Evolutionary conservation across 2,329 filamentous ascomycete genomes (phyloP).

Genomic region (Fusarium globosum): DNA sequence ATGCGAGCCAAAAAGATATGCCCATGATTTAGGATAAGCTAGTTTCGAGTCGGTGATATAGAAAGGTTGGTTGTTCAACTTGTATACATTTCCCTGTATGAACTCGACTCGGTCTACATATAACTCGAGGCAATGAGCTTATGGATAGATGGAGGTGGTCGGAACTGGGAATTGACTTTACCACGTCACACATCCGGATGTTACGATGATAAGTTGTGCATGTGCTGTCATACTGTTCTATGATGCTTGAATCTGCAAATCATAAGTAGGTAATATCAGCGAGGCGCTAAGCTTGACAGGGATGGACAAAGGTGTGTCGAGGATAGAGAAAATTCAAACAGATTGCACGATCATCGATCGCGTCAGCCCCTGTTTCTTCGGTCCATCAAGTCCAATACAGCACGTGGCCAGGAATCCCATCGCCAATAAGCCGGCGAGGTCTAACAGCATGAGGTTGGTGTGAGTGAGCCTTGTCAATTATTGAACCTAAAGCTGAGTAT

Average conservation of each 20-base stretch:
- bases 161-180: slow-evolving; percentile 23
- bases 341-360: slow-evolving; percentile 25
- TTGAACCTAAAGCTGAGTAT: background rate
- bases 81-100: background rate
- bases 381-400: background rate
- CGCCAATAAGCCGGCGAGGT: background rate
- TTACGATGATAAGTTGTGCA: slow-evolving; percentile 16
- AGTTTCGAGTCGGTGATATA: background rate
- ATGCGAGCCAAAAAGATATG: slow-evolving; percentile 17
- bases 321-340: slow-evolving; percentile 1
- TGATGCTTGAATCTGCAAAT: slow-evolving; percentile 11
- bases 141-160: background rate
- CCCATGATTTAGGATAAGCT: background rate
- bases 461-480: background rate
- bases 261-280: slow-evolving; percentile 10
- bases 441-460: slow-evolving; percentile 6
- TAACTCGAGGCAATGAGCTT: background rate
- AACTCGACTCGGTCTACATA: slow-evolving; percentile 3
- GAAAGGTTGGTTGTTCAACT: background rate
- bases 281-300: slow-evolving; percentile 13
- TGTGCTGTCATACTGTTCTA: slow-evolving; percentile 28
- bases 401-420: slow-evolving; percentile 27
- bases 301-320: background rate
- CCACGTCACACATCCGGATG: slow-evolving; percentile 24
- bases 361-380: slow-evolving; percentile 12